Evolutionary conservation across 2,329 filamentous ascomycete genomes (phyloP).

Genomic region (Celoporthe dispersa): DNA sequence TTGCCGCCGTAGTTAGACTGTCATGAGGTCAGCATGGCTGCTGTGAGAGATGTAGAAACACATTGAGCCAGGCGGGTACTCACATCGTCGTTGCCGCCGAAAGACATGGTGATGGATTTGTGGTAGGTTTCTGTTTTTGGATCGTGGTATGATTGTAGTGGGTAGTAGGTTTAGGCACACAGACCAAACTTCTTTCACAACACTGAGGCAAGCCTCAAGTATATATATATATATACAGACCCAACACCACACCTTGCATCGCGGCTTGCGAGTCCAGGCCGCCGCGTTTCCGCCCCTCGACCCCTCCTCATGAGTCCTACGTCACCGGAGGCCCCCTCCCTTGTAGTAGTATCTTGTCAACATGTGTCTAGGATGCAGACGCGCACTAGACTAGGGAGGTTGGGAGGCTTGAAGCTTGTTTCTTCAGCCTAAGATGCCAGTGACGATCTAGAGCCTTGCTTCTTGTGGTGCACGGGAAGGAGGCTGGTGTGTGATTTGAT

Average conservation of each 20-base stretch:
- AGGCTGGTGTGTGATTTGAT: background rate
- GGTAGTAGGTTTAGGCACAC: background rate
- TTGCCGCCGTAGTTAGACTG: conserved; percentile 35
- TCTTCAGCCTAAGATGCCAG: background rate
- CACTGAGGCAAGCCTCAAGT: background rate
- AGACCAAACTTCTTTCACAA: too few species aligned
- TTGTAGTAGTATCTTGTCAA: conserved; percentile 1
- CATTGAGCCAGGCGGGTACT: background rate
- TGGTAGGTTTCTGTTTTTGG: background rate
- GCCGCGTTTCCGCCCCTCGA: background rate
- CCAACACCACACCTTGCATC: background rate
- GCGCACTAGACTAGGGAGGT: background rate
- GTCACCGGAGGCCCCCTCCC: conserved; percentile 12
- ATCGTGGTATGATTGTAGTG: background rate
- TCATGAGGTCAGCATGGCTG: conserved; percentile 32
- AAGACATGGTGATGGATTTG: conserved; percentile 48
- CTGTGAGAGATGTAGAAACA: background rate
- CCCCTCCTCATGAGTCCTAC: conserved; percentile 4
- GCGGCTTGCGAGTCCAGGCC: background rate
- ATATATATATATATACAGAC: conserved; percentile 1
- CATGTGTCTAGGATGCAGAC: background rate
- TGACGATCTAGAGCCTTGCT: background rate
- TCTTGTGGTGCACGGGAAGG: background rate
- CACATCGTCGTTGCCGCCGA: conserved; percentile 46
- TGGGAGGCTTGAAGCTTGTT: conserved; percentile 11